phyloP scores from a whole-genome alignment of 1,139 yeast species.

The Hanseniaspora gamundiae region DNA sequence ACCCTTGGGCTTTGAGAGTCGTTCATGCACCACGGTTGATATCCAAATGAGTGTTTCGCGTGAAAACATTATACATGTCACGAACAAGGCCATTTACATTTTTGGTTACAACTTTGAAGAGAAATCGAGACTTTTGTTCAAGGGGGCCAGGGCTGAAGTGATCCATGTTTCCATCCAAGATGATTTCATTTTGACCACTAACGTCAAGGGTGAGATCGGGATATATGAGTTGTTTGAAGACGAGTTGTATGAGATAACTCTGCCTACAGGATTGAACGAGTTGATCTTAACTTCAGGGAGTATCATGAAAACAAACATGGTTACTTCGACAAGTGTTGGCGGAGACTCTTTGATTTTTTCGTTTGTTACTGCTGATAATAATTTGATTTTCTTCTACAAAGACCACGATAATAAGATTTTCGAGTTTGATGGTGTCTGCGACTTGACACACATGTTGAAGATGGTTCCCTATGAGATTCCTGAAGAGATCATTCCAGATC shows the following conservation, averaged over 20 bases:
- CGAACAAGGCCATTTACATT: slow-evolving; percentile 50
- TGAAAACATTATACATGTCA: slow-evolving; percentile 59
- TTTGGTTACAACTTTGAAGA: slow-evolving; percentile 52
- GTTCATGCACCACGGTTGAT: slow-evolving; percentile 47
- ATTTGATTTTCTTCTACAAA: slow-evolving; percentile 51
- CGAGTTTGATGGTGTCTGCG: slow-evolving; percentile 50
- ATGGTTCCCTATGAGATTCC: slow-evolving; percentile 47
- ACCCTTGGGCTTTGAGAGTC: slow-evolving; percentile 51
- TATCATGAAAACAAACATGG: slow-evolving; percentile 33
- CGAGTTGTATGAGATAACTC: slow-evolving; percentile 16
- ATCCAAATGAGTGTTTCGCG: slow-evolving; percentile 52
- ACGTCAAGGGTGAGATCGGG: slow-evolving; percentile 49
- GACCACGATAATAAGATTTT: slow-evolving; percentile 56
- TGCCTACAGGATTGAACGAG: slow-evolving; percentile 42
- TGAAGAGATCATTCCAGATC: slow-evolving; percentile 54
- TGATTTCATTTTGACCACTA: slow-evolving; percentile 44
- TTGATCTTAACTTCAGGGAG: slow-evolving; percentile 61
- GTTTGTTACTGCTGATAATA: slow-evolving; percentile 66
- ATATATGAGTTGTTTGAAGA: slow-evolving; percentile 26
- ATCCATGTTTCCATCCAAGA: slow-evolving; percentile 45
- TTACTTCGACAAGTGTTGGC: slow-evolving; percentile 15
- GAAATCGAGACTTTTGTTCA: slow-evolving; percentile 29
- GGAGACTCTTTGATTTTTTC: slow-evolving; percentile 43
- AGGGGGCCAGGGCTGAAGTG: slow-evolving; percentile 30
- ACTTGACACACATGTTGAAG: slow-evolving; percentile 40